Evolutionary conservation across 495 filamentous ascomycete species (phyloP), one percentile per base, ranked within the genome.

Genomic region (Halenospora varia): DNA sequence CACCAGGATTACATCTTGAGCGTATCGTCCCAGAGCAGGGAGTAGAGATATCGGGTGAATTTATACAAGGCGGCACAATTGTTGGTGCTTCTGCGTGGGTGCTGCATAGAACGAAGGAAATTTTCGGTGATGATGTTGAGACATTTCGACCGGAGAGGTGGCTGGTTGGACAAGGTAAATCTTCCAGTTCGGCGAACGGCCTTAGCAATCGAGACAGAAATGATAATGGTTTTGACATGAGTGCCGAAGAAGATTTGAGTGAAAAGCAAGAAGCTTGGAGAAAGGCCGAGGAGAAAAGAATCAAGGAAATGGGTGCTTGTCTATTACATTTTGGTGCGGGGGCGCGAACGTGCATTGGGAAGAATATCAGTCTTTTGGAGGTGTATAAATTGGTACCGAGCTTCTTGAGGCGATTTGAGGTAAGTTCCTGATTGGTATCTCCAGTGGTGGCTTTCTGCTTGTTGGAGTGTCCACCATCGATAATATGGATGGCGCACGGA

Each of bases 321-420:
- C 80, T 88, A 76, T 70, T 86, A 56, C 83, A 85, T 45, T 85
- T 85, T 64, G 78, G 82, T 10, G 79, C 79, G 71, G 83, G 83
- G 0, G 70, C 76, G 17, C 68, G 82, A 60, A 85, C 80, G n/a
- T 86, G 83, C 57, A 84, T 86, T 62, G 83, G 84, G 48, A 85
- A 83, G 73, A 91, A 92, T 62, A 84, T 92, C 55, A 83, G 81
- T 52, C 66, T 88, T 70, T 59, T 92, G 68, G 88, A 92, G 77
- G 85, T 91, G 51, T 88, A 89, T 60, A 92, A 92, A 75, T 64
- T 92, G 54, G 82, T 91, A 51, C 88, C 89, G 41, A 87, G 78
- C 53, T 75, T 92, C 63, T 75, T 91, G 61, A 75, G 85, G 56
- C 71, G 81, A 55, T 93, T 90, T 69, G 83, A 89, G 66, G 78